Evolutionary conservation across 352 stramenopile genomes (phyloP), one percentile per base, ranked within the genome.

Genomic region (Globisporangium iwayamae): DNA sequence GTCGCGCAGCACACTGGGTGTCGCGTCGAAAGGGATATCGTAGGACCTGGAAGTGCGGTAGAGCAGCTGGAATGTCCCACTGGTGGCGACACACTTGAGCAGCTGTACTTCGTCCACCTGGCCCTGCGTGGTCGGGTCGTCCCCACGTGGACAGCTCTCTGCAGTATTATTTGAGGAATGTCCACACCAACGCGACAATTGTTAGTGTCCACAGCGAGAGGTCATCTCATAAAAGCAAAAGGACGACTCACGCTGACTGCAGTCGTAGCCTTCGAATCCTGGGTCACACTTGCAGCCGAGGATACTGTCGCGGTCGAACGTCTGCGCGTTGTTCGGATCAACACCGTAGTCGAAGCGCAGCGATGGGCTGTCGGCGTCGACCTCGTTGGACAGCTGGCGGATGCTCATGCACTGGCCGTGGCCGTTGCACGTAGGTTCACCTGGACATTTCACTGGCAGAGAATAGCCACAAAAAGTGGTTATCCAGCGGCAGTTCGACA

Each of bases 231-330:
- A 10, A 41, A 11, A 41, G n/a, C 50, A 63, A 20, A 11, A 28
- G 14, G 25, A 14, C 16, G 20, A 2, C 16, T 52, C 4, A 91
- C 85, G 65, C 18, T 77, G 72, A 39, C 59, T 89, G 76, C 95
- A 98, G 68, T 96, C 89, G 56, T 96, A 85, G n/a, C 93, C 93
- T 66, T 84, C 80, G 66, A 89, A 98, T 13, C 91, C 91, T 48
- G 80, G 71, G 58, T 98, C 89, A 66, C 93, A 98, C 60, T 94
- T 93, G 72, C 93, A 98, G 16, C 88, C 89, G 52, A 93, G 73
- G 50, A 86, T 85, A 1, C 77, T 75, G 48, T 93, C 61, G 7
- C 85, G 76, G 62, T 98, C 93, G 67, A 80, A 98, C 14, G 83
- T 92, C 46, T 76, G 59, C 0, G 75, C 56, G 51, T 89, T 90